phyloP scores from a whole-genome alignment of 345 rosid species.

The Eucalyptus coolabah region DNA sequence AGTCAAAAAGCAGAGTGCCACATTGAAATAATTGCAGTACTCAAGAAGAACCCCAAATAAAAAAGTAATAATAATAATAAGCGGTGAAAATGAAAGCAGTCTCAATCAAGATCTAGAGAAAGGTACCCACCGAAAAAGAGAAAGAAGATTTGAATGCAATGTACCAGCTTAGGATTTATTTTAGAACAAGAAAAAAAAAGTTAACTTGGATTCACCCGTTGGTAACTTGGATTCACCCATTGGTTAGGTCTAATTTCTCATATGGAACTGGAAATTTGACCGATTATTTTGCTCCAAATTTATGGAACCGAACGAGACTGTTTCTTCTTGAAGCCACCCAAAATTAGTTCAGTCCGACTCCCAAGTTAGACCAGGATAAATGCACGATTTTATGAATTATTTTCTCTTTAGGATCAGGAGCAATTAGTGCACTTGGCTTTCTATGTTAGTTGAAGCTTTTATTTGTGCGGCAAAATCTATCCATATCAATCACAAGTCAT shows the following conservation, averaged over 20 bases:
- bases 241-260: not conserved
- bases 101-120: not conserved
- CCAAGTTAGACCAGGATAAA: not conserved
- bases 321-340: not conserved
- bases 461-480: not conserved
- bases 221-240: not conserved
- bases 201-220: too few species aligned
- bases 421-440: not conserved
- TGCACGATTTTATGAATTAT: not conserved
- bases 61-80: too few species aligned
- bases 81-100: not conserved
- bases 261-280: not conserved
- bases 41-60: too few species aligned
- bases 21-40: too few species aligned
- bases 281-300: not conserved
- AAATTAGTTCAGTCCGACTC: rapidly evolving
- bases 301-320: rapidly evolving
- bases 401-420: not conserved
- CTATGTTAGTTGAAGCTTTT: not conserved
- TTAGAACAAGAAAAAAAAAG: not conserved
- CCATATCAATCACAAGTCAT: not conserved
- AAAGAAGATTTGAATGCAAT: not conserved
- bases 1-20: not conserved
- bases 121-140: not conserved
- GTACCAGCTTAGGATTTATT: not conserved